phyloP scores from a whole-genome alignment of 2,329 filamentous ascomycete species.

The Lasiodiplodia sp. region DNA sequence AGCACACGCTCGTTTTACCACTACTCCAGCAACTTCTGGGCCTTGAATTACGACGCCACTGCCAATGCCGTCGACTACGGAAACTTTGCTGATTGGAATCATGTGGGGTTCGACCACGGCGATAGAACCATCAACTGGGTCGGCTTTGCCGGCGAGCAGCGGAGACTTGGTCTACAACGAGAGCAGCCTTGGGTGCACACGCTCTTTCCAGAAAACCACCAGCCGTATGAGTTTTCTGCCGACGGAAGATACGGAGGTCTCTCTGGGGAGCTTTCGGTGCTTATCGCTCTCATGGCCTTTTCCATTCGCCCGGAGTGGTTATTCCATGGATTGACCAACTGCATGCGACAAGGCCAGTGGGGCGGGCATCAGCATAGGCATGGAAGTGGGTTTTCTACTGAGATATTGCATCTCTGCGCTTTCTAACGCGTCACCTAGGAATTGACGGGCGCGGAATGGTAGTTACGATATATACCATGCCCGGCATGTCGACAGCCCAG shows the following conservation, averaged over 20 bases:
- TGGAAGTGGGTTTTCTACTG: conserved; percentile 34
- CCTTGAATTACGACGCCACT: conserved; percentile 20
- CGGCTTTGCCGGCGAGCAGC: conserved; percentile 4
- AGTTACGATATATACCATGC: conserved; percentile 21
- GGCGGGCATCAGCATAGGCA: conserved; percentile 27
- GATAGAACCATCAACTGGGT: conserved; percentile 2
- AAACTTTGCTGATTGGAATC: conserved; percentile 9
- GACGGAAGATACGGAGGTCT: conserved; percentile 36
- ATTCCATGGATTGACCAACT: conserved; percentile 31
- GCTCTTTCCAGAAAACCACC: conserved; percentile 24
- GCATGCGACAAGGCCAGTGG: conserved; percentile 37
- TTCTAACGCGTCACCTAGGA: conserved; percentile 4
- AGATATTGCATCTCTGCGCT: too few relatives aligned
- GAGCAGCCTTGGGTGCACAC: conserved; percentile 4
- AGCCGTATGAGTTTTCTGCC: neutral
- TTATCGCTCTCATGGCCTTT: conserved; percentile 42
- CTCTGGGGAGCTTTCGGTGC: conserved; percentile 43
- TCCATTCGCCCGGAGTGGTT: conserved; percentile 34
- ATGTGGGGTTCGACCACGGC: conserved; percentile 10
- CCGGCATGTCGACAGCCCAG: neutral
- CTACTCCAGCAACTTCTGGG: conserved; percentile 17
- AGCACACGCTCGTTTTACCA: conserved; percentile 12
- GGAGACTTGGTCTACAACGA: neutral
- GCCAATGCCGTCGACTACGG: neutral
- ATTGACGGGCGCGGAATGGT: conserved; percentile 28